Evolutionary conservation across 805 yeast genomes (phyloP).

Genomic region (Candida incommunis): DNA sequence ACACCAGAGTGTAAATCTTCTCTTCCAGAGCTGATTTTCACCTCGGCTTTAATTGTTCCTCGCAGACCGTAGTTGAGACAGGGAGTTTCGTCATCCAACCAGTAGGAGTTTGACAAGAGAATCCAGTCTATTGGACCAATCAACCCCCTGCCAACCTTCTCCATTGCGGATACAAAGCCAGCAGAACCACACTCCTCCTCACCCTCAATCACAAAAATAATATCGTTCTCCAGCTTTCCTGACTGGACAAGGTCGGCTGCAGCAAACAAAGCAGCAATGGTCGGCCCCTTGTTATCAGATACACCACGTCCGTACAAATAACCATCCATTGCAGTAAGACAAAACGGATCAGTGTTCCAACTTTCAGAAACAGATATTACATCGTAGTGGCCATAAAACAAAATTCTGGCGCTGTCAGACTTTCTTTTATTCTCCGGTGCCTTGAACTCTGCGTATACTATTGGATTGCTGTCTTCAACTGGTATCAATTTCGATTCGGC

Average conservation of each 20-base stretch:
- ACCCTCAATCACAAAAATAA: conserved; percentile 79
- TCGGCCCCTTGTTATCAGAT: conserved; percentile 90
- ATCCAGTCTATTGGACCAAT: conserved; percentile 83
- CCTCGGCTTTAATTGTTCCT: conserved; percentile 75
- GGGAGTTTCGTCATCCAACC: conserved; percentile 83
- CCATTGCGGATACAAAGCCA: conserved; percentile 65
- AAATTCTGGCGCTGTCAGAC: conserved; percentile 30
- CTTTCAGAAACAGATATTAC: conserved; percentile 58
- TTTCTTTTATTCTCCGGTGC: conserved; percentile 21
- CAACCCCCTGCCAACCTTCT: conserved; percentile 27
- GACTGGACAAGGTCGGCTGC: conserved; percentile 54
- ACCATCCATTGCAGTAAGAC: conserved; percentile 64
- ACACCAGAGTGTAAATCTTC: conserved; percentile 95
- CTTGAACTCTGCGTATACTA: conserved; percentile 59
- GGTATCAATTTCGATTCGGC: conserved; percentile 52
- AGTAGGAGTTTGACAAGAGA: conserved; percentile 76
- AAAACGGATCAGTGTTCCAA: conserved; percentile 76
- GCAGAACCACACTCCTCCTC: conserved; percentile 90
- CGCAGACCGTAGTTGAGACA: conserved; percentile 89
- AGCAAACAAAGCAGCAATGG: conserved; percentile 73
- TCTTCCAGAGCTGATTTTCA: conserved; percentile 52
- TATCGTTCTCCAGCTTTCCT: conserved; percentile 47
- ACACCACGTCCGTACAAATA: conserved; percentile 85
- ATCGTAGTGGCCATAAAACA: conserved; percentile 96
- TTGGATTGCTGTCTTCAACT: conserved; percentile 68